phyloP scores from a whole-genome alignment of 176 grass and related monocot species.

The Oropetium thomaeum region DNA sequence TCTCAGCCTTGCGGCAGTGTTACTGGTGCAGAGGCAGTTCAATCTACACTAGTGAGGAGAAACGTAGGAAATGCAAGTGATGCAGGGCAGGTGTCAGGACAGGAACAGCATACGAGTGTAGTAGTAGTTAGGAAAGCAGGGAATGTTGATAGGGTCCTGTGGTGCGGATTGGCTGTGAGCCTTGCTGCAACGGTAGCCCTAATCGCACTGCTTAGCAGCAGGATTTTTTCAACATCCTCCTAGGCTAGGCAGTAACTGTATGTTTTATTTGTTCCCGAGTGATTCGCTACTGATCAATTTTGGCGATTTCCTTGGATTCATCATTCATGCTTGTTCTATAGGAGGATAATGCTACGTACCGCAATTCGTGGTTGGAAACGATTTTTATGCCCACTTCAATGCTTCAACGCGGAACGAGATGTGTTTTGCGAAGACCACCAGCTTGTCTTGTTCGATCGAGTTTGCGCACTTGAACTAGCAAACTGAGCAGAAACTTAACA shows the following conservation, averaged over 20 bases:
- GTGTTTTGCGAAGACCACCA: too few relatives aligned
- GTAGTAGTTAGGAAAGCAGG: constrained; percentile 18
- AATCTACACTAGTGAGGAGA: constrained; percentile 56
- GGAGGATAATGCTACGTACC: too few relatives aligned
- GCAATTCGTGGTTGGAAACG: not conserved
- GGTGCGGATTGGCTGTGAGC: constrained; percentile 50
- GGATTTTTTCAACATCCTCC: constrained; percentile 24
- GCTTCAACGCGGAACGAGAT: not conserved
- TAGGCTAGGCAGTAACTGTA: not conserved
- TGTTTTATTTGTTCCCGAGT: constrained; percentile 9
- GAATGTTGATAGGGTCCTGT: constrained; percentile 51
- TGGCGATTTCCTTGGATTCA: not conserved
- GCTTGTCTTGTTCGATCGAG: too few relatives aligned
- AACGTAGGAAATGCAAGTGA: constrained; percentile 32
- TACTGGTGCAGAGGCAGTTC: constrained; percentile 13
- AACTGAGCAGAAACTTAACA: too few relatives aligned
- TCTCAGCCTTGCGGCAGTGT: not conserved
- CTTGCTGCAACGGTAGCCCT: constrained; percentile 43
- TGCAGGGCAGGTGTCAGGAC: not conserved
- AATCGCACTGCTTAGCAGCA: constrained; percentile 39
- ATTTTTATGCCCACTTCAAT: not conserved
- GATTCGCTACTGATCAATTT: constrained; percentile 16
- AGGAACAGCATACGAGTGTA: constrained; percentile 21
- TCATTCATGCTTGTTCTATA: not conserved
- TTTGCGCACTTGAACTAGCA: too few relatives aligned